Evolutionary conservation across 116 monocot species (phyloP), one percentile per base, ranked within the genome.

Genomic region (Dioscorea cayenensis): DNA sequence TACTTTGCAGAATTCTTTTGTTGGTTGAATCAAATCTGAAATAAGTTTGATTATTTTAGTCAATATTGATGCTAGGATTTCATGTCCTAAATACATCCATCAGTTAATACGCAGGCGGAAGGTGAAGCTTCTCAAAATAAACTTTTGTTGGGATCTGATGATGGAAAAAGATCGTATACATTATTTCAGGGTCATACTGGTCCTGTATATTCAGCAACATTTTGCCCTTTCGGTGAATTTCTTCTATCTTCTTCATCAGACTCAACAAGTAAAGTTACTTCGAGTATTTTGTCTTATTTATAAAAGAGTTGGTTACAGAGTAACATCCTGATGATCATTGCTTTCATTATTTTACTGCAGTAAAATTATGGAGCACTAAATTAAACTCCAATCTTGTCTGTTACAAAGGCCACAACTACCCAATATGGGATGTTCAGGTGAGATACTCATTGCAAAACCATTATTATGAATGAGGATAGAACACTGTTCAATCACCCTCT

Each of bases 381-480:
- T 73, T 93, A 73, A 99, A 99, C 64, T 79, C 91, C 65, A 99
- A 99, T 85, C 85, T 99, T 58, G 97, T 93, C 51, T 89, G 94
- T 76, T 99, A 90, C 81, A 93, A 99, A 77, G 94, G 97, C 20
- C 94, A 93, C 63, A 99, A 99, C 74, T 99, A 90, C 65, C 97
- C 97, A 32, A 94, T 94, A 11, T 99, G 99, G 99, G 99, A 99
- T 87, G 91, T 88, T 70, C 89, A 92, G 80, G 96, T 92, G 78
- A 87, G 36, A 14, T 14, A 38, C 14, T 25, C 22, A 49, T 28
- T 62, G 23, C 3, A 11, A 62, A 43, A 43, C 43, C 43, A 43
- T 6, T 43, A 43, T 43, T 43, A 43, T 43, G 43, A 43, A 43
- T 10, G 43, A 12, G 11, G 6, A 12, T 43, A 43, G 43, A 43